Base-by-base conservation (phyloP, 345 rosid genomes). In the Erysimum cheiranthoides region DNA sequence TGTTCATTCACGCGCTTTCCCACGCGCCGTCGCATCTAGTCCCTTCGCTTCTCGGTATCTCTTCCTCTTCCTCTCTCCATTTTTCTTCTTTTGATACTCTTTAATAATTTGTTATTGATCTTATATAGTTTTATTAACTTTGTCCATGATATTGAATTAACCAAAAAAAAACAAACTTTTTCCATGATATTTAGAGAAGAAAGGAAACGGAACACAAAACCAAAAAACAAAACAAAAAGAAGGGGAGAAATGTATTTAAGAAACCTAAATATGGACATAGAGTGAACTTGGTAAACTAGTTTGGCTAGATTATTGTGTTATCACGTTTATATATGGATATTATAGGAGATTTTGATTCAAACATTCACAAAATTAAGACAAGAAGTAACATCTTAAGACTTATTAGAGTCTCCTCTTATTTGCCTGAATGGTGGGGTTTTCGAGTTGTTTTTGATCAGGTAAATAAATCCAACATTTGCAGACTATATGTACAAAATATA, bases 1-100 rank as follows among this genome's bases (percentile, higher is more conserved):
- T 31, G 27, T 73, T 31, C 56, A 35, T 64, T 54, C 77, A 52
- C 56, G 63, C 64, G 38, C 57, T 64, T 11, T 34, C 47, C 43
- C 77, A 52, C 56, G 63, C 64, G 38, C 57, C 71, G 16, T 45
- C 47, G 27, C 62, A 49, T 49, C 30, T 49, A 39, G 11, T 13
- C 46, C 64, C 53, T 54, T 46, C 6, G 1, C 53, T 32, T 73
- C 45, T 32, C 62, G 77, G 77, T 73, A 51, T 2, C 13, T 39
- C 25, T 30, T 53, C 58, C 16, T 53, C 2, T 11, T 42, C 9
- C 21, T 38, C 38, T 28, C 42, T 61, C 32, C 18, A 39, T 49
- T 14, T 30, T 27, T 60, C 17, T 56, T 34, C 34, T 5, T 54
- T 54, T 7, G 14, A 13, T 43, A 13, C 16, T 28, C 25, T 2